These are phyloP conservation scores for Candida freyschussii DNA, from an alignment of 1,139 yeast species.

Conservation along the genomic window DNA sequence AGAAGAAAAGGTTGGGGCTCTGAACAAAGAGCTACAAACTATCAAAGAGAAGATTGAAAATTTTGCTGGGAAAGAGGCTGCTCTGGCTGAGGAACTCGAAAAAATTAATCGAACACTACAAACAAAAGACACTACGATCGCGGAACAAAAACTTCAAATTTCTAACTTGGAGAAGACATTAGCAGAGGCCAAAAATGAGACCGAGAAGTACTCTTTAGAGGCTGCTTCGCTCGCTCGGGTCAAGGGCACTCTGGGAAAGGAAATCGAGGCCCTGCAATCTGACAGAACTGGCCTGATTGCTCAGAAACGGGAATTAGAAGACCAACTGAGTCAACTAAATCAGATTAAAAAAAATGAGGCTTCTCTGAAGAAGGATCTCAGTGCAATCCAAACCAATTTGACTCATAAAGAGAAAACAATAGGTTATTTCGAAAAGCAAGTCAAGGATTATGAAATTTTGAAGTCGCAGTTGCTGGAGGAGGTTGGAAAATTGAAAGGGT, in stretches of 20 bases:
- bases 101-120: constrained; percentile 12
- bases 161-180: constrained; percentile 9
- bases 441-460: constrained; percentile 31
- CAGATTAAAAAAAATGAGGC: constrained; percentile 28
- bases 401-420: constrained; percentile 47
- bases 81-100: not conserved
- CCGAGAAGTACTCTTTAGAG: constrained; percentile 13
- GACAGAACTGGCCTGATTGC: constrained; percentile 33
- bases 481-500: constrained; percentile 25
- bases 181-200: constrained; percentile 10
- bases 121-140: constrained; percentile 2
- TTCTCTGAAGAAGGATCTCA: constrained; percentile 23
- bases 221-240: constrained; percentile 20
- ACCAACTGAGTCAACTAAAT: constrained; percentile 31
- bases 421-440: constrained; percentile 40
- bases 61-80: constrained; percentile 1
- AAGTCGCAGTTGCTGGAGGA: constrained; percentile 25
- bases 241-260: constrained; percentile 28
- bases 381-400: constrained; percentile 22
- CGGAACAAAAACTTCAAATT: constrained; percentile 12
- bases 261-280: constrained; percentile 35
- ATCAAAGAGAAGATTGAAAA: constrained; percentile 1
- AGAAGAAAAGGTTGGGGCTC: not conserved
- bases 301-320: constrained; percentile 24
- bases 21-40: not conserved